Evolutionary conservation across 306 rosid species (phyloP), one percentile per base, ranked within the genome.

Genomic region (Sicyos baderoa): DNA sequence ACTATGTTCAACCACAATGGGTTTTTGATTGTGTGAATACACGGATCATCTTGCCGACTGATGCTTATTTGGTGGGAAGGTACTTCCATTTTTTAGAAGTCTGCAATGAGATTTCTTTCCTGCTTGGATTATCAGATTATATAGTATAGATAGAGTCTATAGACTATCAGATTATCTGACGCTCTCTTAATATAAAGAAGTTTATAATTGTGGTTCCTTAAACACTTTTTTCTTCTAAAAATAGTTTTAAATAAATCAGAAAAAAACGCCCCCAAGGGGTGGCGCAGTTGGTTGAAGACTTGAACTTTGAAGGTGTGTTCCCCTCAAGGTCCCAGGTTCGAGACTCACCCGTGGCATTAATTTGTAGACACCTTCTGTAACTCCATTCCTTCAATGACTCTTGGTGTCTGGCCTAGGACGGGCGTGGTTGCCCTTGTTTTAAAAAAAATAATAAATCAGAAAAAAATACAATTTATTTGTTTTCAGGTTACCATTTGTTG

Each of bases 1-100:
- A 86, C 61, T 93, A 93, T 76, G 88, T 88, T 75, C 99, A 93
- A 82, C 99, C 99, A 18, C 99, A 93, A 64, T 93, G 99, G 99
- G 71, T 93, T 52, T 93, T 58, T 84, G 99, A 90, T 69, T 88
- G 84, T 80, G 81, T 90, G 63, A 93, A 93, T 80, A 92, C 94
- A 8, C 81, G 83, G 5, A 81, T 88, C 23, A 80, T 93, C 82
- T 82, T 93, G 75, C 97, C 99, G 14, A 81, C 86, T 16, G 88
- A 72, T 19, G 87, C 25, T 57, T 93, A 93, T 81, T 32, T 82
- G 84, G 97, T 79, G 2, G 99, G 97, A 81, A 90, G 91, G 99
- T 93, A 88, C 77, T 57, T 70, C 51, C 75, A 12, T 68, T 40
- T 47, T 15, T 37, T 55, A 47, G 13, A 15, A 50, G 17, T 69